These are phyloP conservation scores for Nakazawaea holstii DNA, from an alignment of 805 yeast species.

Conservation along the genomic window DNA sequence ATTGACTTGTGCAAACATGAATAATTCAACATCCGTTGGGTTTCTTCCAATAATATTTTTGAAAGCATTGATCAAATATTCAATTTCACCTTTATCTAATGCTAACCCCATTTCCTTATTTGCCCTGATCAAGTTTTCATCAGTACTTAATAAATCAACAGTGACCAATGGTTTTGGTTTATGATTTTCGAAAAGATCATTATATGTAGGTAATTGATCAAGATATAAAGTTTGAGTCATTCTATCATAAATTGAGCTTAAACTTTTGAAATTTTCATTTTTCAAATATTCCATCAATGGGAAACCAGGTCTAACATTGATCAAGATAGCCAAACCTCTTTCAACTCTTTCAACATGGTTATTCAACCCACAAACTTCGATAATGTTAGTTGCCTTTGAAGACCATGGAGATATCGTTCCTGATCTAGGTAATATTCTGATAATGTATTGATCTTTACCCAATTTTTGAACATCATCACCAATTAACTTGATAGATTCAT, in stretches of 20 bases:
- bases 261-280: constrained; percentile 43
- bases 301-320: constrained; percentile 68
- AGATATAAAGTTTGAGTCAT: constrained; percentile 81
- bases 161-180: constrained; percentile 77
- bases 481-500: constrained; percentile 20
- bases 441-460: constrained; percentile 45
- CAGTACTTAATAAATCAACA: constrained; percentile 55
- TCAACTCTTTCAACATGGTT: constrained; percentile 76
- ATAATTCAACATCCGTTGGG: constrained; percentile 96
- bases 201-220: constrained; percentile 54
- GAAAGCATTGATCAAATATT: constrained; percentile 80
- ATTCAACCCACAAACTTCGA: constrained; percentile 79
- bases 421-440: constrained; percentile 82
- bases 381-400: constrained; percentile 94
- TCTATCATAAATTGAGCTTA: constrained; percentile 80
- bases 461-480: constrained; percentile 23
- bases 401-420: constrained; percentile 99
- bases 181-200: constrained; percentile 74
- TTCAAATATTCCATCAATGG: constrained; percentile 52
- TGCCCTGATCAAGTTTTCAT: constrained; percentile 62
- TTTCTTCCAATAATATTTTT: constrained; percentile 70
- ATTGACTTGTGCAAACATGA: constrained; percentile 99
- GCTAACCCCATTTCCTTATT: constrained; percentile 88
- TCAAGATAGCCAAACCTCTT: constrained; percentile 76
- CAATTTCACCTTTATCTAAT: constrained; percentile 90